Conservation (phyloP, 768 basidiomycete genomes). For the Mycena rosella region DNA sequence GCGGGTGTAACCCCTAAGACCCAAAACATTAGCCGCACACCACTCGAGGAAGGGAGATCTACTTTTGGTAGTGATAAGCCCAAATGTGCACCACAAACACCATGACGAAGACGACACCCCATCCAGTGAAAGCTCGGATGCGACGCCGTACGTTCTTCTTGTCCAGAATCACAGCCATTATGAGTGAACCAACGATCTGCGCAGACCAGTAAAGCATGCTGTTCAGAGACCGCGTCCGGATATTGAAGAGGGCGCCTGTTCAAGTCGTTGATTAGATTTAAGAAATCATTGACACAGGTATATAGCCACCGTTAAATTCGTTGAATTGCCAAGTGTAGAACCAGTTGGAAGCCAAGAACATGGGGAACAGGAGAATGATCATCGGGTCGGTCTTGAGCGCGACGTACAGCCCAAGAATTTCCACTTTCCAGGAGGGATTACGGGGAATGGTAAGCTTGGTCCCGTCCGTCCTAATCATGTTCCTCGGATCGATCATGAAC, state of each 20-base stretch:
- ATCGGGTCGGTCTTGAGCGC: conserved; percentile 78
- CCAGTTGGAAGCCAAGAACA: conserved; percentile 89
- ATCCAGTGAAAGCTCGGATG: conserved; percentile 77
- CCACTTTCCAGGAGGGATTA: conserved; percentile 85
- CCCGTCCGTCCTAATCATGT: conserved; percentile 82
- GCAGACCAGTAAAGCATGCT: conserved; percentile 84
- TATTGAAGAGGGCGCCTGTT: conserved; percentile 75
- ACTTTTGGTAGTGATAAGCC: conserved; percentile 85
- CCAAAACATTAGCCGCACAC: no score
- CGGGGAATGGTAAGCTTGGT: conserved; percentile 71
- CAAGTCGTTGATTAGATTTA: background rate
- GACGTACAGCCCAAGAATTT: conserved; percentile 77
- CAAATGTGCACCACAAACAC: conserved; percentile 80
- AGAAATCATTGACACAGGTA: background rate
- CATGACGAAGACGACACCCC: conserved; percentile 71
- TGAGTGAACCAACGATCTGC: conserved; percentile 81
- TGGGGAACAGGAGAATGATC: conserved; percentile 83
- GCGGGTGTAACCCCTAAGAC: conserved; percentile 75
- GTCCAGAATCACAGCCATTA: conserved; percentile 80
- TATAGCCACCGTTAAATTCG: conserved; percentile 76
- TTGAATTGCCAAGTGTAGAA: conserved; percentile 92
- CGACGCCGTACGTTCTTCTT: conserved; percentile 67
- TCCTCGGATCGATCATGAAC: conserved; percentile 77
- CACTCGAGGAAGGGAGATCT: conserved; percentile 38
- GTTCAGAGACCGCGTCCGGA: conserved; percentile 82